Evolutionary conservation across 2,329 filamentous ascomycete species (phyloP).

Genomic region (Penicillium sp.): DNA sequence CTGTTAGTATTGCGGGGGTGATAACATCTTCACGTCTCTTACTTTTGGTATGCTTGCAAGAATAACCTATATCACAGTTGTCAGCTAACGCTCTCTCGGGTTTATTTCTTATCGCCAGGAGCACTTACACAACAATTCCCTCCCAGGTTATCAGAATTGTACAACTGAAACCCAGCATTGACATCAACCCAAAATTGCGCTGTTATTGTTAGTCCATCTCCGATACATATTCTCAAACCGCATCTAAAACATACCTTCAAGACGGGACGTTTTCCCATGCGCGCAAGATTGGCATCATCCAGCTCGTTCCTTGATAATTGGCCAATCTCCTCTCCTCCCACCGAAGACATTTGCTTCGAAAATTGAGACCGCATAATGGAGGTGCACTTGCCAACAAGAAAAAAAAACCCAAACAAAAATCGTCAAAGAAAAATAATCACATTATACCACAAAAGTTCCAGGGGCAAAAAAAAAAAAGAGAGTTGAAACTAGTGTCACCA

Average conservation of each 20-base stretch:
- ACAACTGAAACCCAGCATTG: conserved; percentile 43
- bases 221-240: neutral
- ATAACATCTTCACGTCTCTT: neutral
- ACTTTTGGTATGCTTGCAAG: conserved; percentile 25
- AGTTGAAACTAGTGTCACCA: neutral
- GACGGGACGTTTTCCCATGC: conserved; percentile 54
- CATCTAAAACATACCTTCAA: conserved; percentile 36
- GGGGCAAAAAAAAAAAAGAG: neutral
- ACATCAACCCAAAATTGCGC: conserved; percentile 44
- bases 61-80: conserved; percentile 13
- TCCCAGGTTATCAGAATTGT: conserved; percentile 45
- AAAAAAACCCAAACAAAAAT: neutral
- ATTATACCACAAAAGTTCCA: neutral
- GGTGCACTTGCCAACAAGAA: neutral
- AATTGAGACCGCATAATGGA: conserved; percentile 13
- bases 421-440: neutral
- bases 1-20: conserved; percentile 4
- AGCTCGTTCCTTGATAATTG: conserved; percentile 21
- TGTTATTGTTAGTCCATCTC: conserved; percentile 13
- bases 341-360: conserved; percentile 14
- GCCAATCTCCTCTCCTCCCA: conserved; percentile 16
- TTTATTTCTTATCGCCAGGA: neutral
- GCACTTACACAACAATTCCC: conserved; percentile 37
- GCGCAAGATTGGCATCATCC: conserved; percentile 49
- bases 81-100: neutral